phyloP scores from a whole-genome alignment of 768 basidiomycete genomes.

The Boletus tylopilopsis region DNA sequence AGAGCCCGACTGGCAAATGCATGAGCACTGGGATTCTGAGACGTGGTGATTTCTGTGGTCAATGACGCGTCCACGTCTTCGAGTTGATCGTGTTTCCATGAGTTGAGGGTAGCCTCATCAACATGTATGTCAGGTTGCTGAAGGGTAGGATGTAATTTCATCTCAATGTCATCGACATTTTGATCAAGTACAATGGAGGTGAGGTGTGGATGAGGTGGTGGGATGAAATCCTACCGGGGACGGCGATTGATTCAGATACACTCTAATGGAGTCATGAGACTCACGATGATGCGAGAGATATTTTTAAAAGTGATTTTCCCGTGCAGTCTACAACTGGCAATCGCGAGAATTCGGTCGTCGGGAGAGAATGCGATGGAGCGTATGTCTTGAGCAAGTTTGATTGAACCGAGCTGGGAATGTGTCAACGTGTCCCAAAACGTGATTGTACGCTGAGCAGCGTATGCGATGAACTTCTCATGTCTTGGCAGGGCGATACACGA shows the following conservation, averaged over 20 bases:
- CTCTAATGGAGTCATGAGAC: not conserved
- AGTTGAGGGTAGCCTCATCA: not conserved
- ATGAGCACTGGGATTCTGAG: not conserved
- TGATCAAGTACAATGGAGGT: too few species aligned
- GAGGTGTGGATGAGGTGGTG: not conserved
- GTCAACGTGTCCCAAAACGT: not conserved
- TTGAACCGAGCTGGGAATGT: not conserved
- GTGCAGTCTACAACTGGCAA: not conserved
- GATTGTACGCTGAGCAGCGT: not conserved
- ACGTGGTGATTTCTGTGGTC: not conserved
- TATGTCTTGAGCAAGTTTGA: not conserved
- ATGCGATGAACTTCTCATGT: not conserved
- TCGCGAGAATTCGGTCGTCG: not conserved
- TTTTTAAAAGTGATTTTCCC: not conserved
- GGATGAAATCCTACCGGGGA: not conserved
- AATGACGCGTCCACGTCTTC: not conserved
- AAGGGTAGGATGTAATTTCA: not conserved
- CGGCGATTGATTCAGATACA: not conserved
- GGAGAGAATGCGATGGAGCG: not conserved
- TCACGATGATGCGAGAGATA: not conserved
- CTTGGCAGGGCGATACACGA: not conserved
- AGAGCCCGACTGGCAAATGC: not conserved
- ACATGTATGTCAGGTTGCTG: not conserved
- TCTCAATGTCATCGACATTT: too few species aligned
- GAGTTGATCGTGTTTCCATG: not conserved